phyloP scores from a whole-genome alignment of 306 rosid species.

The Vigna hirtella region DNA sequence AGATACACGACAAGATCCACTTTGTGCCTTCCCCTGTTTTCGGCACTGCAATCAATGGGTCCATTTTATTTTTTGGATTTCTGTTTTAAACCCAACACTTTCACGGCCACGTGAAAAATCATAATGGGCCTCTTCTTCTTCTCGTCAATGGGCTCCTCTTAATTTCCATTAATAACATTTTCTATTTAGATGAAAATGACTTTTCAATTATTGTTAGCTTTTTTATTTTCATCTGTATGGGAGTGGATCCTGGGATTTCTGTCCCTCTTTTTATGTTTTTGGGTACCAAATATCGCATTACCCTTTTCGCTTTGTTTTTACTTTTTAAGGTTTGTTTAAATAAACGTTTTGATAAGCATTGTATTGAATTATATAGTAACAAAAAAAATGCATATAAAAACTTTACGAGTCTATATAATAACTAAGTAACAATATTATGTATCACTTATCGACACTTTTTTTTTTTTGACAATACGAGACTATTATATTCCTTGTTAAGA shows the following conservation, averaged over 20 bases:
- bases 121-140: background rate
- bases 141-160: background rate
- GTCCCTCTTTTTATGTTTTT: background rate
- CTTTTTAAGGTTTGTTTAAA: no score
- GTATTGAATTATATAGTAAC: no score
- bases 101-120: background rate
- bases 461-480: no score
- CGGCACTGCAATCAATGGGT: background rate
- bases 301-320: no score
- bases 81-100: background rate
- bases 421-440: no score
- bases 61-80: background rate
- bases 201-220: background rate
- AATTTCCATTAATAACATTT: background rate
- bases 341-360: no score
- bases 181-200: background rate
- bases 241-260: background rate
- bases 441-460: no score
- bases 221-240: background rate
- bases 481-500: no score
- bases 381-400: no score
- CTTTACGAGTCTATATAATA: no score
- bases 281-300: background rate
- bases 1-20: background rate
- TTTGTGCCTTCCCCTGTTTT: background rate